phyloP scores from a whole-genome alignment of 2,329 filamentous ascomycete genomes.

The Exophiala alcalophila region DNA sequence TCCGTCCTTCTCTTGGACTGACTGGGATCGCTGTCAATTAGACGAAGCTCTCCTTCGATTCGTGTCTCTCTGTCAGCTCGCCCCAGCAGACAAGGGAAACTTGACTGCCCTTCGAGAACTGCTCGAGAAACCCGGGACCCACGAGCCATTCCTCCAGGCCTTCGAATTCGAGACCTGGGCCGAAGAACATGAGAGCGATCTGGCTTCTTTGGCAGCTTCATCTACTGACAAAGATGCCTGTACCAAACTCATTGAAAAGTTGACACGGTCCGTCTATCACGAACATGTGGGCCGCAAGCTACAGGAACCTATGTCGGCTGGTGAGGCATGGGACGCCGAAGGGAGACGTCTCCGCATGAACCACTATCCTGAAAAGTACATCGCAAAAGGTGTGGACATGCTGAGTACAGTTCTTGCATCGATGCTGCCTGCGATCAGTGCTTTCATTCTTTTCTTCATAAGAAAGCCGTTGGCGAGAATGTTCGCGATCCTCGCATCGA shows the following conservation, averaged over 20 bases:
- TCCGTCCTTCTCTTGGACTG: background rate
- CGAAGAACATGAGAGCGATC: slow-evolving; percentile 11
- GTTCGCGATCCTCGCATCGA: slow-evolving; percentile 11
- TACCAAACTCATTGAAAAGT: slow-evolving; percentile 10
- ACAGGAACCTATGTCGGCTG: slow-evolving; percentile 14
- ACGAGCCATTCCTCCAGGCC: background rate
- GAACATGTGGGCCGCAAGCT: slow-evolving; percentile 7
- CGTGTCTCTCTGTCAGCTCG: slow-evolving; percentile 11
- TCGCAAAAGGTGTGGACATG: slow-evolving; percentile 4
- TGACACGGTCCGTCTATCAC: slow-evolving; percentile 10
- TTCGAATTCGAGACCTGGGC: slow-evolving; percentile 9
- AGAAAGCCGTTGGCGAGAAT: slow-evolving; percentile 8
- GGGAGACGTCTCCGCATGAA: background rate
- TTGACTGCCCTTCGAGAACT: slow-evolving; percentile 8
- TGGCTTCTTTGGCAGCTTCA: slow-evolving; percentile 11
- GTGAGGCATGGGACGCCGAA: slow-evolving; percentile 3
- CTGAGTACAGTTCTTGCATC: slow-evolving; percentile 16
- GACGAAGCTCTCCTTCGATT: slow-evolving; percentile 11
- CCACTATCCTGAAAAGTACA: slow-evolving; percentile 9
- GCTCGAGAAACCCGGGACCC: background rate
- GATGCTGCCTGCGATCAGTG: slow-evolving; percentile 6
- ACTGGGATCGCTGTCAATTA: background rate
- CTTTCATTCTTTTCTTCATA: slow-evolving; percentile 13
- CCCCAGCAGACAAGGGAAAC: slow-evolving; percentile 8
- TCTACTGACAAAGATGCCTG: slow-evolving; percentile 8